These are phyloP conservation scores for Geotrichum australiense DNA, from an alignment of 1,139 yeast genomes.

Conservation along the genomic window DNA sequence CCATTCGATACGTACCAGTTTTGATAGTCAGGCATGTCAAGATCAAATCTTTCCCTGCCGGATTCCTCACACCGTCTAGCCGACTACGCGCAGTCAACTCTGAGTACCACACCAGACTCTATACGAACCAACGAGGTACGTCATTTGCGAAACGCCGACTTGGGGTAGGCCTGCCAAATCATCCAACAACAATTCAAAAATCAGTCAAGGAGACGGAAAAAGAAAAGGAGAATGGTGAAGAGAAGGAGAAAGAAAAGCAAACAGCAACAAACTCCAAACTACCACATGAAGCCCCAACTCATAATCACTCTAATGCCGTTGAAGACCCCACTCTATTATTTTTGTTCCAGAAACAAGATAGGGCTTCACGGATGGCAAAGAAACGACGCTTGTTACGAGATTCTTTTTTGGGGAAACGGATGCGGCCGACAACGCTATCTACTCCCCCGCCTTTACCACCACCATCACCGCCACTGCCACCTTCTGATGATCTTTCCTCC, in stretches of 20 bases:
- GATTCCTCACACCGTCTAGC: conserved; percentile 10
- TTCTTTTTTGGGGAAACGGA: too few species aligned
- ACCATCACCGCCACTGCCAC: background rate
- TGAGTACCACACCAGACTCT: too few species aligned
- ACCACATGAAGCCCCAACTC: background rate
- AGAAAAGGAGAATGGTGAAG: background rate
- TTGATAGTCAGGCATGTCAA: conserved; percentile 5
- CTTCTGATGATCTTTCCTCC: background rate
- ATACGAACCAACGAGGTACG: too few species aligned
- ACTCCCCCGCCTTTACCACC: too few species aligned
- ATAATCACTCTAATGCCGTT: background rate
- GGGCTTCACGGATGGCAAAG: too few species aligned
- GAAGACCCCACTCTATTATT: too few species aligned
- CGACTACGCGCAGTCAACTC: too few species aligned
- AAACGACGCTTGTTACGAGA: too few species aligned
- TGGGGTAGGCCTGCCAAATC: conserved; percentile 1
- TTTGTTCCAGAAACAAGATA: too few species aligned
- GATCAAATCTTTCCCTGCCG: conserved; percentile 7
- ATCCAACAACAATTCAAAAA: background rate
- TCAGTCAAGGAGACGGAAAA: background rate
- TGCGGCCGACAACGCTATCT: too few species aligned
- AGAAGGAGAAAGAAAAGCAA: background rate
- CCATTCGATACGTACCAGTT: conserved; percentile 5
- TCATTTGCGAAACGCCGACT: too few species aligned
- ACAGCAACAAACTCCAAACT: background rate